Evolutionary conservation across 2,329 filamentous ascomycete species (phyloP), one percentile per base, ranked within the genome.

Genomic region (Xylariaceae sp.): DNA sequence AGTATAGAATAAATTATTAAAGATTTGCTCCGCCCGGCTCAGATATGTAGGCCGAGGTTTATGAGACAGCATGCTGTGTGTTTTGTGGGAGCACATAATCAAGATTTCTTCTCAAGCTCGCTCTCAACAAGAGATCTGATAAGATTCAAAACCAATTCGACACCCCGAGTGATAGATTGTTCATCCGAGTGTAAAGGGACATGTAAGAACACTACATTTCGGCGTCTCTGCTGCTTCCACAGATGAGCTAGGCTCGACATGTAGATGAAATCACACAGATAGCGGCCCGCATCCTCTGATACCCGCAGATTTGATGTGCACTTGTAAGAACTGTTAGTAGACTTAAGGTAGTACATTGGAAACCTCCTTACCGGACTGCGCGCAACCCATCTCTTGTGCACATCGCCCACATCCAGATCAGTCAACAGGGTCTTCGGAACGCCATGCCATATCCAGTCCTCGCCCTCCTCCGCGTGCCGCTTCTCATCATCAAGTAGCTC

Each of bases 221-320:
- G 67, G 17, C 67, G 65, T 48, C 71, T 61, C 36, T 69, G 57
- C 37, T 69, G 64, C 59, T 74, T 76, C 56, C 68, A 70, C 27
- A 81, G 66, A 47, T 81, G 68, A 17, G 83, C 73, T 55, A 89
- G 64, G 49, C 81, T 86, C 6, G 79, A 81, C 65, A 82, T 89
- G 64, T 85, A 88, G 54, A 86, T 88, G 59, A 87, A 91, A 61
- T 91, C 86, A 65, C 86, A 91, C 14, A 90, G 71, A 63, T 85
- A 91, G 17, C 76, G 76, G 3, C 86, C 86, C 0, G 86, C 80
- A 54, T 91, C 83, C 35, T 82, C 75, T 0, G 84, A 88, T 32
- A 86, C 69, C 23, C 79, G 74, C 6, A 82, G 62, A 50, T 76
- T 63, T 56, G 71, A 70, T 44, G 45, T 44, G 5, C 44, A 48